Conservation (phyloP, 2,329 filamentous ascomycete species). For the Alternaria atra region DNA sequence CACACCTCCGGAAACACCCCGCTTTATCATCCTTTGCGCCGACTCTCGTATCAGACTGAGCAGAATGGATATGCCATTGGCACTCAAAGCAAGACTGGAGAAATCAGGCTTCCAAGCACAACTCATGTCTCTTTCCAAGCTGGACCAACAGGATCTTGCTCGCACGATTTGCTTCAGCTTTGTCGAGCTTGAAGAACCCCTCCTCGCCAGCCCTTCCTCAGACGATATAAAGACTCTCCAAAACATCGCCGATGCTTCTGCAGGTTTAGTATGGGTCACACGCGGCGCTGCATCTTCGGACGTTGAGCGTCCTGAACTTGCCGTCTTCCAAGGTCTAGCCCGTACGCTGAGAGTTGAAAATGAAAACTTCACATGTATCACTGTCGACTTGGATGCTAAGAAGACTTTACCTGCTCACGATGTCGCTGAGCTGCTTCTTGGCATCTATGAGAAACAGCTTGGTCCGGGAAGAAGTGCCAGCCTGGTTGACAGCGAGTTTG, state of each 20-base stretch:
- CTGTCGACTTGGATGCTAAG: slow-evolving; percentile 26
- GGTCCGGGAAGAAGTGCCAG: background rate
- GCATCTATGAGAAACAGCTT: slow-evolving; percentile 11
- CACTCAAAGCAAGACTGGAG: slow-evolving; percentile 12
- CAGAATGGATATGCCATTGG: slow-evolving; percentile 15
- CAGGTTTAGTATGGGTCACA: slow-evolving; percentile 32
- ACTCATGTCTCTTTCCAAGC: slow-evolving; percentile 10
- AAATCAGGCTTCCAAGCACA: slow-evolving; percentile 13
- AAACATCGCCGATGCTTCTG: slow-evolving; percentile 16
- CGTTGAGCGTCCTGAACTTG: slow-evolving; percentile 21
- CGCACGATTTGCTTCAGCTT: slow-evolving; percentile 20
- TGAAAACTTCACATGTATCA: slow-evolving; percentile 22
- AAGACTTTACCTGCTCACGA: slow-evolving; percentile 2
- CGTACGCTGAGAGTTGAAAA: slow-evolving; percentile 24
- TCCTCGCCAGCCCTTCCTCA: slow-evolving; percentile 9
- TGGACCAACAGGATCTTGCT: slow-evolving; percentile 10
- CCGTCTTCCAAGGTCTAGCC: slow-evolving; percentile 20
- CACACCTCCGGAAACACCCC: slow-evolving; percentile 13
- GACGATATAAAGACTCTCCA: slow-evolving; percentile 16
- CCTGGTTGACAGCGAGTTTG: slow-evolving; percentile 16
- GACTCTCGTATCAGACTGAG: slow-evolving; percentile 18
- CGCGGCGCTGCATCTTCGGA: slow-evolving; percentile 21
- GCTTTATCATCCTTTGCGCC: slow-evolving; percentile 15
- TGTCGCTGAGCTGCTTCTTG: slow-evolving; percentile 12
- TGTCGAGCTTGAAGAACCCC: slow-evolving; percentile 21